Base-by-base conservation (phyloP, 495 filamentous ascomycete species). In the Penicillium fimorum region DNA sequence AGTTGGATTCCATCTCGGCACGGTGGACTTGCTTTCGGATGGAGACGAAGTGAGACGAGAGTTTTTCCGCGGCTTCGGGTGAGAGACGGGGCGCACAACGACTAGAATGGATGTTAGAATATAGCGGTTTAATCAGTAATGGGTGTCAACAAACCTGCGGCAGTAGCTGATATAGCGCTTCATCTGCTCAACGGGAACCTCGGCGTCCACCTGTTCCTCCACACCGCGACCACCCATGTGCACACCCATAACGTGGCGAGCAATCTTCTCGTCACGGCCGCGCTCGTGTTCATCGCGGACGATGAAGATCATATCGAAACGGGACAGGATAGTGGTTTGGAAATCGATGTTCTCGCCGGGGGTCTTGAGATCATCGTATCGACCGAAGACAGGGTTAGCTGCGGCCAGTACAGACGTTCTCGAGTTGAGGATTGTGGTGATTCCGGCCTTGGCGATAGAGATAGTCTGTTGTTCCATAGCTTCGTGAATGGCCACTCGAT, bases 391-490 rank as follows among this genome's bases (percentile, higher is more conserved):
- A 15, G 95, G 95, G 72, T 99, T 99, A 22, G 95, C 95, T 8
- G 95, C 95, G 8, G 95, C 95, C 20, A 99, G 81, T 3, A 99
- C 95, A 2, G 90, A 96, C 1, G 95, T 97, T 51, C 95, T 79
- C 2, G 95, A 92, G 69, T 99, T 99, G 24, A 99, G 82, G 58
- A 99, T 97, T 2, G 95, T 99, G 15, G 95, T 99, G 64, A 99
- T 97, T 65, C 95, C 95, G 5, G 95, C 95, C 73, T 99, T 99
- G 59, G 95, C 95, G 64, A 99, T 97, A 10, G 95, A 99, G 55
- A 99, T 99, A 7, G 95, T 99, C 73, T 99, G 95, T 73, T 99
- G 95, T 67, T 99, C 95, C 95, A 99, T 99, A 55, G 95, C 95
- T 82, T 99, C 95, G 80, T 99, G 95, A 71, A 99, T 99, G 9